Evolutionary conservation across 176 grass and related monocot species (phyloP).

Genomic region (Paspalum vaginatum): DNA sequence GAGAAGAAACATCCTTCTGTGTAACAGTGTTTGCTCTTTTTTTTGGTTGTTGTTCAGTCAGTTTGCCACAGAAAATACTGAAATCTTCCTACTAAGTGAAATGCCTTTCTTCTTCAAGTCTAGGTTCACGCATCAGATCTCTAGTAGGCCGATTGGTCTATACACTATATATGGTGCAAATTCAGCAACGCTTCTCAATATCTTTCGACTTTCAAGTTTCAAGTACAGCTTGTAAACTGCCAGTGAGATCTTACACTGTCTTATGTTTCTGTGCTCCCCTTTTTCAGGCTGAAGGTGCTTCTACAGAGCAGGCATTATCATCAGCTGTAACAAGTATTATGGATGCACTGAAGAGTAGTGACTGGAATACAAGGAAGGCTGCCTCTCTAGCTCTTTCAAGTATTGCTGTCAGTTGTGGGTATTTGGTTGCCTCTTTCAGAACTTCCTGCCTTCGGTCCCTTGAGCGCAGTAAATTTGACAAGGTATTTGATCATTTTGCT

Average conservation of each 20-base stretch:
- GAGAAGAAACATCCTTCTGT: conserved; percentile 19
- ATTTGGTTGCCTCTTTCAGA: conserved; percentile 65
- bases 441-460: conserved; percentile 78
- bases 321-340: conserved; percentile 77
- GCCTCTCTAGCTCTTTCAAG: conserved; percentile 74
- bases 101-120: background rate
- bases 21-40: background rate
- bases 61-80: conserved; percentile 23
- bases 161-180: background rate
- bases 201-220: background rate
- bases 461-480: conserved; percentile 93
- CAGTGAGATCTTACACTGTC: conserved; percentile 6
- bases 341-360: conserved; percentile 79
- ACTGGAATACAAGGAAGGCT: conserved; percentile 91
- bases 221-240: background rate
- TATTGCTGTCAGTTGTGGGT: conserved; percentile 72
- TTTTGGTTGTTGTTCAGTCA: conserved; percentile 16
- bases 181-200: conserved; percentile 23
- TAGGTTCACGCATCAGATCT: conserved; percentile 9
- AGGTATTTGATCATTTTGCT: conserved; percentile 41
- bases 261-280: conserved; percentile 1
- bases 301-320: conserved; percentile 65
- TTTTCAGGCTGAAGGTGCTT: conserved; percentile 84
- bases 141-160: background rate
- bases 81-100: background rate